A percentile compares a stretch with the other conserved stretches of the same genome.
Evolutionary conservation across 768 basidiomycete species (phyloP).

Genomic region (Mrakia hoshinonis): DNA sequence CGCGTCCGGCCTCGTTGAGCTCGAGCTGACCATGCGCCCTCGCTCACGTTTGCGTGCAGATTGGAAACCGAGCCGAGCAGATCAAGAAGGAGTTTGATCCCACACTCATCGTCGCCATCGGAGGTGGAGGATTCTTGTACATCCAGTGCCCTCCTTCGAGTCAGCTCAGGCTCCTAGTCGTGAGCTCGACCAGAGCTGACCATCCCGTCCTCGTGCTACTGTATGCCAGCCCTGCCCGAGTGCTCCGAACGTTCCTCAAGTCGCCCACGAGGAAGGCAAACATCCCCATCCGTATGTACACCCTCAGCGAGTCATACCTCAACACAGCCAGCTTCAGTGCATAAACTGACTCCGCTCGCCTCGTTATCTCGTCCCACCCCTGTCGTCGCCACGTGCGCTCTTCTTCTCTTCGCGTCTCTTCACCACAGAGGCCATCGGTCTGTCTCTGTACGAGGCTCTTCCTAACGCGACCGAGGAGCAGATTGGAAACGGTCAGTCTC

Average conservation of each 20-base stretch:
- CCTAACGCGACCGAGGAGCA: constrained; percentile 63
- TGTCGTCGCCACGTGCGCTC: not conserved
- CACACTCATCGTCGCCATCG: constrained; percentile 29
- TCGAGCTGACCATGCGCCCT: not conserved
- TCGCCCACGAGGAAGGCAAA: constrained; percentile 60
- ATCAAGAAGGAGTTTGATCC: constrained; percentile 27
- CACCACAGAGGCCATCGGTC: constrained; percentile 68
- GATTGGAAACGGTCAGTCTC: constrained; percentile 40
- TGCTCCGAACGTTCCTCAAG: constrained; percentile 70
- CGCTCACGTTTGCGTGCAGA: no score
- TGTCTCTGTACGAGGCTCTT: constrained; percentile 87
- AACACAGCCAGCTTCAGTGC: not conserved
- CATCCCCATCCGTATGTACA: constrained; percentile 60
- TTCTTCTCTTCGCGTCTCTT: not conserved
- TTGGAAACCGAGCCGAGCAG: constrained; percentile 11
- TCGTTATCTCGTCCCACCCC: not conserved
- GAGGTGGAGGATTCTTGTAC: constrained; percentile 30
- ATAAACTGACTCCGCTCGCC: not conserved
- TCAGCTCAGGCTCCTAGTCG: not conserved
- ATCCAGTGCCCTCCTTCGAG: not conserved
- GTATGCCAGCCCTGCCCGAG: constrained; percentile 23
- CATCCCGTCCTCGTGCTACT: not conserved
- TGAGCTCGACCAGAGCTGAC: not conserved
- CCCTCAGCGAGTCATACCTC: not conserved
- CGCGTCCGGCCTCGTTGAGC: not conserved